Evolutionary conservation across 345 rosid genomes (phyloP).

Genomic region (Atalantia buxifolia): DNA sequence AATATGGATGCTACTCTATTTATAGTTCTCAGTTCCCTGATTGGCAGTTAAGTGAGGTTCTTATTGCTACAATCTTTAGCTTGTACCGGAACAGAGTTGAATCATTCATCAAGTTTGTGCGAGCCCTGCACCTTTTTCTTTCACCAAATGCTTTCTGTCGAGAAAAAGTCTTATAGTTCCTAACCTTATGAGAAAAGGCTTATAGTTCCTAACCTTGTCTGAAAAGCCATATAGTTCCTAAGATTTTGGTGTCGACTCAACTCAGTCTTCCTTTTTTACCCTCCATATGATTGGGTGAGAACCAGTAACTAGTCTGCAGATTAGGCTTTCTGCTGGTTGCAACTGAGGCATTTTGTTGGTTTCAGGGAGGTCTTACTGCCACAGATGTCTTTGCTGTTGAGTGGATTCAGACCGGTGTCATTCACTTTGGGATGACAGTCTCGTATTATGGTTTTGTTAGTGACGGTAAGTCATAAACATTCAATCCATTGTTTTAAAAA

Average conservation of each 20-base stretch:
- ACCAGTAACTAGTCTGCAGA: neutral
- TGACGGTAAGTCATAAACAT: constrained; percentile 62
- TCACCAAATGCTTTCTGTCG: neutral
- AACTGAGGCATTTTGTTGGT: constrained; percentile 12
- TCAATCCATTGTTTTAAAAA: neutral
- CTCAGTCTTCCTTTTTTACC: neutral
- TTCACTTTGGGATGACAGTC: constrained; percentile 93
- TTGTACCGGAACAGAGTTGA: neutral
- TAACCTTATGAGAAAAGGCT: neutral
- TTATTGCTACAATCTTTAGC: neutral
- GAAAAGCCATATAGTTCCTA: neutral
- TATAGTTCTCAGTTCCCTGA: neutral
- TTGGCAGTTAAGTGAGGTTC: neutral
- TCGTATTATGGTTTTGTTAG: constrained; percentile 97
- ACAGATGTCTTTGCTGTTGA: constrained; percentile 96
- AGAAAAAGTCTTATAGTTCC: neutral
- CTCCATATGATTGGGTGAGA: neutral
- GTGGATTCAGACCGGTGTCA: constrained; percentile 83
- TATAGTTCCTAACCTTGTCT: neutral
- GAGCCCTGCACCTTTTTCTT: neutral
- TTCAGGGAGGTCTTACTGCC: constrained; percentile 96
- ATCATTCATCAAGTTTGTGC: neutral
- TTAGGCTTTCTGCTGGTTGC: constrained; percentile 2
- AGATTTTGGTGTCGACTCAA: neutral
- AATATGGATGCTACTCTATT: neutral